Evolutionary conservation across 2,329 filamentous ascomycete genomes (phyloP), one percentile per base, ranked within the genome.

Genomic region (Didymella keratinophila): DNA sequence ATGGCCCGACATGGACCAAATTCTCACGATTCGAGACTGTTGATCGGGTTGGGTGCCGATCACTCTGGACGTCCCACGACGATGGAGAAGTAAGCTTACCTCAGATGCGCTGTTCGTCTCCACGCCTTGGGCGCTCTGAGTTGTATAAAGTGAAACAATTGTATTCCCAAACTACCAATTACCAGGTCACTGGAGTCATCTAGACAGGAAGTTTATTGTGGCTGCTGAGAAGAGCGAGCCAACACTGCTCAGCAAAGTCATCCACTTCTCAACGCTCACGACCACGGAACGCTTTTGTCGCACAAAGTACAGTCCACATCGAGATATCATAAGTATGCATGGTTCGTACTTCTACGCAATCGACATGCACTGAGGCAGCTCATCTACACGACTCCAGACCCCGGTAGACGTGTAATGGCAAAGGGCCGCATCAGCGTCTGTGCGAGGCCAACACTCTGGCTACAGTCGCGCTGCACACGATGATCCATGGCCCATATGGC

Each of bases 21-120:
- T 39, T 18, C 36, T 23, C 16, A 23, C 27, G 25, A 46, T 46
- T 36, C 18, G 27, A 36, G 14, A 30, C 36, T n/a, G 34, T 23
- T 3, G 12, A 32, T 27, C 46, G 43, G 14, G 21, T 18, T 20
- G 9, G 30, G 30, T 39, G 16, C 27, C n/a, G 14, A 28, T 25
- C 32, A 51, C 20, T 56, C 16, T n/a, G 23, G 14, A 46, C 6
- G 42, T n/a, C 34, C 37, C 47, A 46, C 42, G 42, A 51, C 25
- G 14, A n/a, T 14, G n/a, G 43, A 16, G 21, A 16, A 34, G 53
- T 56, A 41, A 56, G 53, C 53, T 51, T 46, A 51, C 46, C 32
- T 46, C 41, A 56, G 47, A 56, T 36, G 27, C 41, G 8, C 27
- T 34, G 18, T 43, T 28, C 20, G 36, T 16, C 34, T 47, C 41